Evolutionary conservation across 177 flowering plant species (phyloP), one percentile per base, ranked within the genome.

Genomic region (Viscum album): DNA sequence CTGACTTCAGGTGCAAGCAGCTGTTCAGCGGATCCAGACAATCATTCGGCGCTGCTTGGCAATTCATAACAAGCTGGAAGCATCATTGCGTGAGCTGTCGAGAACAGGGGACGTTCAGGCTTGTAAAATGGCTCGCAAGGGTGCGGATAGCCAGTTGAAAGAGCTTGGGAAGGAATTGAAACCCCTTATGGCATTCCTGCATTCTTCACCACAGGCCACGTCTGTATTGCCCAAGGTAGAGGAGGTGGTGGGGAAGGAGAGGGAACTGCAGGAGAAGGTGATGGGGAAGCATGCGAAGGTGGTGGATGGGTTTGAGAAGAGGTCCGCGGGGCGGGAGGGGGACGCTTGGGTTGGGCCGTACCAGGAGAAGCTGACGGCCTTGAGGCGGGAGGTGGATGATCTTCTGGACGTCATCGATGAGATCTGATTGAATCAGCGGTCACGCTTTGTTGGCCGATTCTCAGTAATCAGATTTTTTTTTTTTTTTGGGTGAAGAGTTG

Each of bases 21-120:
- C 86, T 59, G 70, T 87, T 75, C 97, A 88, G 83, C 86, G 83
- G 79, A 68, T 87, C 35, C 83, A 77, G 47, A 84, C 67, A 66
- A 75, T 81, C 64, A 78, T 92, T 59, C 77, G 73, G 66, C 85
- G 77, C 64, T 85, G 89, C 78, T 68, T 94, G 71, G 30, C 70
- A 11, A 74, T 84, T 66, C 96, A 88, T 70, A 96, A 89, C 68
- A 94, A 85, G 79, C 81, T 94, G 47, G 97, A 88, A 73, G 84
- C 88, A 66, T 91, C 99, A 31, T 77, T 94, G 73, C 90, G 80
- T 54, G 96, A 94, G 68, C 86, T 94, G 70, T 88, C 96, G 26
- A 84, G 99, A 79, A 86, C 87, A 3, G 99, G 97, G 12, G 92
- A 94, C 79, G 83, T 88, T 71, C 93, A 87, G 83, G 83, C 88